Evolutionary conservation across 2,329 filamentous ascomycete genomes (phyloP).

Genomic region (Fusarium brevicatenulatum): DNA sequence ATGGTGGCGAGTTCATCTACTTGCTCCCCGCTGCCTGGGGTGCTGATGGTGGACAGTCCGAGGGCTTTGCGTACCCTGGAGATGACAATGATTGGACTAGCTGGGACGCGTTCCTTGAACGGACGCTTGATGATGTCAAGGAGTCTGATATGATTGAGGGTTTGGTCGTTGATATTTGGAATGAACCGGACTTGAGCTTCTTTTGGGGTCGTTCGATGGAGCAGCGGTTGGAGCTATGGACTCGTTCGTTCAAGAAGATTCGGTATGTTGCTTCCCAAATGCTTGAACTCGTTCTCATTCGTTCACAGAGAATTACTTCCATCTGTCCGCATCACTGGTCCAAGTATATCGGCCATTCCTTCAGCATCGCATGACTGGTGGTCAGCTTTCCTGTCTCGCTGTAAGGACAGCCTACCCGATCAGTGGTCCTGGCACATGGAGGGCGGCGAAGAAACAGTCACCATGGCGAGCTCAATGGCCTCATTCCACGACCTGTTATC

Average conservation of each 20-base stretch:
- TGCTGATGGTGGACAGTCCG: slow-evolving; percentile 54
- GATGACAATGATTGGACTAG: slow-evolving; percentile 60
- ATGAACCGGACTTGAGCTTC: slow-evolving; percentile 57
- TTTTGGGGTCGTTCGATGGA: slow-evolving; percentile 34
- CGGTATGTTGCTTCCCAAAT: neutral
- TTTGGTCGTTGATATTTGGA: slow-evolving; percentile 62
- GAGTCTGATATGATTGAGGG: slow-evolving; percentile 50
- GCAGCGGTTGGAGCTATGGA: slow-evolving; percentile 34
- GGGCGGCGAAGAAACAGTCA: neutral
- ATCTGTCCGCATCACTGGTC: neutral
- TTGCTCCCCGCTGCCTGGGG: slow-evolving; percentile 60
- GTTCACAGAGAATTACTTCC: neutral
- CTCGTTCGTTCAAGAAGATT: slow-evolving; percentile 25
- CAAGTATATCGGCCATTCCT: slow-evolving; percentile 13
- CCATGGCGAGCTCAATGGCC: neutral
- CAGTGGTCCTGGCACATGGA: slow-evolving; percentile 32
- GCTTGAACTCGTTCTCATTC: fast-evolving
- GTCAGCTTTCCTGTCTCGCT: neutral
- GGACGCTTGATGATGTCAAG: slow-evolving; percentile 51
- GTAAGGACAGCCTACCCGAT: neutral
- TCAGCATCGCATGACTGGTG: slow-evolving; percentile 13
- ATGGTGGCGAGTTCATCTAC: slow-evolving; percentile 57
- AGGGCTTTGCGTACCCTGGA: slow-evolving; percentile 55
- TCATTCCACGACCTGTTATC: neutral
- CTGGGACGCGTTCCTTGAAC: slow-evolving; percentile 55